phyloP scores from a whole-genome alignment of 768 basidiomycete species.

The Kwoniella newhampshirensis region DNA sequence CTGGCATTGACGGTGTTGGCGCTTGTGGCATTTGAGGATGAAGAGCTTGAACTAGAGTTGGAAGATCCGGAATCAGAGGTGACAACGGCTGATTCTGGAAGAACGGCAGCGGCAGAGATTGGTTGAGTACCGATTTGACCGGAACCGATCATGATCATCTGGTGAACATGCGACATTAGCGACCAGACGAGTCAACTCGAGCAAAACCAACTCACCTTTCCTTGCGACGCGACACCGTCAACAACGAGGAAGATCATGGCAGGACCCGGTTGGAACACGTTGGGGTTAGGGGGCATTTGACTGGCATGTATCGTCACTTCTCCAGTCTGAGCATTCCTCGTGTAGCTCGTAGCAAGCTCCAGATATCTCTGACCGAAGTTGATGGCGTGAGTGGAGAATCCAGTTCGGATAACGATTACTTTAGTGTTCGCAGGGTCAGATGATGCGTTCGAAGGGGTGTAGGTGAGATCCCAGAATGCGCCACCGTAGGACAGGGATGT shows the following conservation, averaged over 20 bases:
- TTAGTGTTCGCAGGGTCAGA: constrained; percentile 67
- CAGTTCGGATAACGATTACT: constrained; percentile 74
- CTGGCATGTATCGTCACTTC: constrained; percentile 75
- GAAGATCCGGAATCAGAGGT: constrained; percentile 14
- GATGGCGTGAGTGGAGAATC: constrained; percentile 59
- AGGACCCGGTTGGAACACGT: constrained; percentile 63
- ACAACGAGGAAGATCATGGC: constrained; percentile 49
- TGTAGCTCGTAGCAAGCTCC: constrained; percentile 82
- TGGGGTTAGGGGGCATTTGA: constrained; percentile 71
- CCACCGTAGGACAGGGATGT: constrained; percentile 79
- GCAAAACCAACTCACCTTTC: constrained; percentile 23
- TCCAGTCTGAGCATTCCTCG: constrained; percentile 69
- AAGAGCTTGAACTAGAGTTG: constrained; percentile 1
- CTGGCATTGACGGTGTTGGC: constrained; percentile 10
- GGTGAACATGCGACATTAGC: constrained; percentile 19
- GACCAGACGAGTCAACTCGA: not conserved
- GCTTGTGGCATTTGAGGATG: not conserved
- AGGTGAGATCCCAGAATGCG: constrained; percentile 68
- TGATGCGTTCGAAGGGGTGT: constrained; percentile 65
- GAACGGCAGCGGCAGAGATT: constrained; percentile 23
- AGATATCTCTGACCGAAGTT: constrained; percentile 70
- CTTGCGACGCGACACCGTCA: constrained; percentile 47
- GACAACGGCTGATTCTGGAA: constrained; percentile 35
- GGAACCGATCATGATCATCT: constrained; percentile 43
- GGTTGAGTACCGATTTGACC: constrained; percentile 41